Percentiles rank a stretch among this genome's conserved stretches.
These are phyloP conservation scores for Globisporangium heterothallicum DNA, from an alignment of 352 stramenopile genomes.

Conservation along the genomic window DNA sequence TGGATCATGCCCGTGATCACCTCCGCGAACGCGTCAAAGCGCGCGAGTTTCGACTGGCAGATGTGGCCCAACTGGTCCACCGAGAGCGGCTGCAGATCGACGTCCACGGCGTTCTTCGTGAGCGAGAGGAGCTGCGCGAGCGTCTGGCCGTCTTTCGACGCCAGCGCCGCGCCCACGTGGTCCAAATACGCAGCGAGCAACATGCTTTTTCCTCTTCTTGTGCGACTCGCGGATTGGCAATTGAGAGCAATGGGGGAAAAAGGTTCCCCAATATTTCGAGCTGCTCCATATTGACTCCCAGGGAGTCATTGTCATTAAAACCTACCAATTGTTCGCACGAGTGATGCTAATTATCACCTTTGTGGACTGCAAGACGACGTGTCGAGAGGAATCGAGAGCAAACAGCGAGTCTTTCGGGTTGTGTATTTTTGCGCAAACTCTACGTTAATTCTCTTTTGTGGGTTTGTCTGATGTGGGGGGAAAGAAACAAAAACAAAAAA, in stretches of 20 bases:
- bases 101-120: constrained; percentile 19
- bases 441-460: too few species aligned
- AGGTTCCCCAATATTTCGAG: too few species aligned
- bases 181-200: constrained; percentile 59
- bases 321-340: too few species aligned
- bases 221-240: neutral
- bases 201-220: constrained; percentile 22
- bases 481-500: too few species aligned
- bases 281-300: neutral
- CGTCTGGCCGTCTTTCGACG: constrained; percentile 33
- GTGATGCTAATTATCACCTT: too few species aligned
- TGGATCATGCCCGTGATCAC: constrained; percentile 59
- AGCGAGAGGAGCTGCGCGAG: constrained; percentile 55
- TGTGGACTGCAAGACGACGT: too few species aligned
- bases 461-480: too few species aligned
- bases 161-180: constrained; percentile 45
- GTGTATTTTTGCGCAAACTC: too few species aligned
- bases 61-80: constrained; percentile 45
- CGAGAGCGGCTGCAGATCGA: constrained; percentile 44
- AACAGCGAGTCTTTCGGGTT: too few species aligned
- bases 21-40: constrained; percentile 49
- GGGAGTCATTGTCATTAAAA: neutral
- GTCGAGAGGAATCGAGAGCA: too few species aligned
- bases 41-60: constrained; percentile 47
- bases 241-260: neutral